Evolutionary conservation across 2,329 filamentous ascomycete genomes (phyloP), one percentile per base, ranked within the genome.

Genomic region (Parastagonospora avenae): DNA sequence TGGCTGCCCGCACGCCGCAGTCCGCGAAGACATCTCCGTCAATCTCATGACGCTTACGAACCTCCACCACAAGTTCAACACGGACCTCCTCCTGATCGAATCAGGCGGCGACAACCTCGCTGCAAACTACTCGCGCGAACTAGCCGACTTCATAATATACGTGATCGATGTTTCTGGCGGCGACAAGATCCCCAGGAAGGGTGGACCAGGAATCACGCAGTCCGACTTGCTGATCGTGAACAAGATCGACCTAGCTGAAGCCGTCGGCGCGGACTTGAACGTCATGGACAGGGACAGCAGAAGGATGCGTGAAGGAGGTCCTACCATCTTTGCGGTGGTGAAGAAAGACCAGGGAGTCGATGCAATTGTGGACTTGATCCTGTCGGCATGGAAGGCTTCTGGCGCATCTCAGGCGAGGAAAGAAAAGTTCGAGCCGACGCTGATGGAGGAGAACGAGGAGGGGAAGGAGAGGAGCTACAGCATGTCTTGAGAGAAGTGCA

Each of bases 71-170:
- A 84, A 88, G 58, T 96, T 96, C 80, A 74, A 79, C 37, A 86
- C 92, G 0, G 91, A 97, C 70, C 75, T 99, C 16, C 83, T 99
- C 19, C 85, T 99, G 36, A 99, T 99, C 71, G 94, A 99, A 77
- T 92, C 87, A 14, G 94, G 94, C 38, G 94, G 94, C 50, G 94
- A 99, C 74, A 99, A 99, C 74, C 84, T 99, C 1, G 94, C 94
- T 0, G 94, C 94, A 4, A 99, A 99, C 80, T 99, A 99, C 82
- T 90, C 85, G 48, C 84, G 94, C 50, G 94, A 99, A 77, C 80
- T 99, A 60, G 94, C 94, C 1, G 94, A 99, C 75, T 99, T 90
- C 74, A 99, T 99, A 76, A 88, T 99, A 76, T 99, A 99, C 74
- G 94, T 99, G 28, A 97, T 99, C 64, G 94, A 99, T 75, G 94